phyloP scores from a whole-genome alignment of 208 protist genomes.

The Trypanosoma congolense region DNA sequence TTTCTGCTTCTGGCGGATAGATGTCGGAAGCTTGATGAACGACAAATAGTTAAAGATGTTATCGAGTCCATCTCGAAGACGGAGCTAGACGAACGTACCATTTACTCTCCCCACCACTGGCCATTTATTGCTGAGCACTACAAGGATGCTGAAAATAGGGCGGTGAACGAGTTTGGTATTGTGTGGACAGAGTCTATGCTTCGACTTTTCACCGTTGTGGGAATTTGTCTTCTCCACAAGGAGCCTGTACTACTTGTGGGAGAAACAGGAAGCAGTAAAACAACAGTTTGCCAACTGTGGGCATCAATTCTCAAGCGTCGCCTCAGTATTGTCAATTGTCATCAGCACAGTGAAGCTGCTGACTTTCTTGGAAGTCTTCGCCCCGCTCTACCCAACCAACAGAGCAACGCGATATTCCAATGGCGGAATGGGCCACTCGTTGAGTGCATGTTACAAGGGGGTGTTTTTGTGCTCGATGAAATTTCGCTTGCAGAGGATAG shows the following conservation, averaged over 20 bases:
- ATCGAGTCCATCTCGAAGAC: conserved; percentile 77
- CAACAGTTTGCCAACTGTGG: conserved; percentile 97
- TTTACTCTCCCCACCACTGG: conserved; percentile 82
- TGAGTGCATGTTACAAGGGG: conserved; percentile 96
- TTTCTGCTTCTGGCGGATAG: conserved; percentile 98
- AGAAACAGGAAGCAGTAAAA: conserved; percentile 99
- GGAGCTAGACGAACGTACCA: conserved; percentile 53
- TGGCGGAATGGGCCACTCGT: conserved; percentile 99
- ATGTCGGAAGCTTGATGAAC: conserved; percentile 92
- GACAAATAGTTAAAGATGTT: conserved; percentile 91
- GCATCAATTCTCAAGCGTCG: conserved; percentile 67
- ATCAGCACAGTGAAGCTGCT: conserved; percentile 99
- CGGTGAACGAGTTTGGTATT: conserved; percentile 87
- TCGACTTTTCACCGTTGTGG: conserved; percentile 94
- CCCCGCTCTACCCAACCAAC: conserved; percentile 76
- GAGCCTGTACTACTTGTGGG: conserved; percentile 98
- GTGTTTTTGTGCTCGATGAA: conserved; percentile 99
- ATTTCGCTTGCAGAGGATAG: conserved; percentile 99
- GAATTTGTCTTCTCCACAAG: conserved; percentile 90
- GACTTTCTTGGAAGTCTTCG: conserved; percentile 97
- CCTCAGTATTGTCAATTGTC: conserved; percentile 99
- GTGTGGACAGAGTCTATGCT: conserved; percentile 96
- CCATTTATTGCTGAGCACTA: conserved; percentile 75
- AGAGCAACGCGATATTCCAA: conserved; percentile 90
- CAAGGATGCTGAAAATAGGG: conserved; percentile 48